These are phyloP conservation scores for Gentiana straminea DNA, from an alignment of 257 asterid genomes.

Conservation along the genomic window DNA sequence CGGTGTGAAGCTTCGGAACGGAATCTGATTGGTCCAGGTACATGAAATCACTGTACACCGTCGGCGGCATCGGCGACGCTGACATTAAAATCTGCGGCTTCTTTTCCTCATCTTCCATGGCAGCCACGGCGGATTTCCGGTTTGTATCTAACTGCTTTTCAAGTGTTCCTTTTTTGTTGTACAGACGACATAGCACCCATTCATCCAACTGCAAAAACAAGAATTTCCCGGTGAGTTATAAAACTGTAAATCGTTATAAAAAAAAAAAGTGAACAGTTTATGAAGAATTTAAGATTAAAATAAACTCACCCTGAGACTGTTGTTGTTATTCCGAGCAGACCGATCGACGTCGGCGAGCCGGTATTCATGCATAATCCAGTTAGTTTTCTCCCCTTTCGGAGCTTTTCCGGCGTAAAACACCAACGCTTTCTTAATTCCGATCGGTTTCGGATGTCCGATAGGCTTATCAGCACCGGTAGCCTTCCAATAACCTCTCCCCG, in stretches of 20 bases:
- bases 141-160: constrained; percentile 28
- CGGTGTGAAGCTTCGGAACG: constrained; percentile 61
- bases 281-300: too few species aligned
- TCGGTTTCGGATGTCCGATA: constrained; percentile 54
- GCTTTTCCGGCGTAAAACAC: constrained; percentile 90
- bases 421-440: constrained; percentile 75
- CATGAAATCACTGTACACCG: constrained; percentile 40
- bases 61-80: constrained; percentile 23
- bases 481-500: constrained; percentile 90
- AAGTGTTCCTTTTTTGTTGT: constrained; percentile 70
- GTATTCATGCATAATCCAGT: constrained; percentile 93
- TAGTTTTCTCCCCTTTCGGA: constrained; percentile 67
- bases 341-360: constrained; percentile 87
- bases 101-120: constrained; percentile 25
- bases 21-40: constrained; percentile 63
- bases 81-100: constrained; percentile 44
- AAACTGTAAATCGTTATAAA: background rate
- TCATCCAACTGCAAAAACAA: constrained; percentile 64
- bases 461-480: constrained; percentile 94
- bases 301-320: constrained; percentile 57
- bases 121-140: constrained; percentile 10
- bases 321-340: constrained; percentile 55
- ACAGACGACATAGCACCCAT: constrained; percentile 91
- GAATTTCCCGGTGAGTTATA: constrained; percentile 2
- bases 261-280: background rate